These are phyloP conservation scores for Alternaria solani DNA, from an alignment of 2,329 filamentous ascomycete species.

Conservation along the genomic window DNA sequence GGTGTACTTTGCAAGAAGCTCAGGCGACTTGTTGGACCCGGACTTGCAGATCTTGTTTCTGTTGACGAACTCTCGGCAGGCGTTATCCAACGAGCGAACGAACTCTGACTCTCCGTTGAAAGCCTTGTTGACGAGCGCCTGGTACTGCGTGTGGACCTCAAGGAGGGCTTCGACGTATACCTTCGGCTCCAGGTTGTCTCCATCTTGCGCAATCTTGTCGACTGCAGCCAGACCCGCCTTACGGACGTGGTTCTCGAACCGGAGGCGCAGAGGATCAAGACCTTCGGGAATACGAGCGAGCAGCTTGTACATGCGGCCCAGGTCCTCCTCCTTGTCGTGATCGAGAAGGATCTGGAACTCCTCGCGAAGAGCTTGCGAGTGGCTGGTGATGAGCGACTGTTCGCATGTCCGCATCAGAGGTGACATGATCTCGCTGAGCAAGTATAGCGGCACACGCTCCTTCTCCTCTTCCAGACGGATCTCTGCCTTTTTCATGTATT, in stretches of 20 bases:
- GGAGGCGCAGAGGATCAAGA: conserved; percentile 82
- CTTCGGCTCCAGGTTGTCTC: conserved; percentile 92
- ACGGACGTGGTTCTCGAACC: conserved; percentile 91
- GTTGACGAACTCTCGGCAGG: conserved; percentile 97
- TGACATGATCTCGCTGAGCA: conserved; percentile 87
- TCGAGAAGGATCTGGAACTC: conserved; percentile 95
- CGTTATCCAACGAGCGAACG: conserved; percentile 93
- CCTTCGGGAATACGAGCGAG: conserved; percentile 90
- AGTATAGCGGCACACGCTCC: conserved; percentile 88
- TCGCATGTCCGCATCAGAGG: conserved; percentile 89
- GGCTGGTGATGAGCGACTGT: conserved; percentile 85
- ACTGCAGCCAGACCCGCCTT: conserved; percentile 89
- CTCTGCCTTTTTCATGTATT: conserved; percentile 99
- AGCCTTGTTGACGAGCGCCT: conserved; percentile 86
- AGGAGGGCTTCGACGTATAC: conserved; percentile 94
- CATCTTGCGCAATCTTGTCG: conserved; percentile 86
- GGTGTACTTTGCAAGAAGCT: conserved; percentile 93
- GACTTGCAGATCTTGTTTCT: conserved; percentile 95
- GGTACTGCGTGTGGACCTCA: conserved; percentile 93
- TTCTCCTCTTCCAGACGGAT: conserved; percentile 88
- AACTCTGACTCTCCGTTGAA: conserved; percentile 98
- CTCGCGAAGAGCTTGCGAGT: conserved; percentile 84
- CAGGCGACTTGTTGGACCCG: conserved; percentile 91
- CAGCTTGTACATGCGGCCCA: conserved; percentile 94
- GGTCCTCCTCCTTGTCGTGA: conserved; percentile 92